A percentile compares a stretch with the other conserved stretches of the same genome.
Evolutionary conservation across 176 grass and related monocot genomes (phyloP).

Genomic region (Carex myosuroides): DNA sequence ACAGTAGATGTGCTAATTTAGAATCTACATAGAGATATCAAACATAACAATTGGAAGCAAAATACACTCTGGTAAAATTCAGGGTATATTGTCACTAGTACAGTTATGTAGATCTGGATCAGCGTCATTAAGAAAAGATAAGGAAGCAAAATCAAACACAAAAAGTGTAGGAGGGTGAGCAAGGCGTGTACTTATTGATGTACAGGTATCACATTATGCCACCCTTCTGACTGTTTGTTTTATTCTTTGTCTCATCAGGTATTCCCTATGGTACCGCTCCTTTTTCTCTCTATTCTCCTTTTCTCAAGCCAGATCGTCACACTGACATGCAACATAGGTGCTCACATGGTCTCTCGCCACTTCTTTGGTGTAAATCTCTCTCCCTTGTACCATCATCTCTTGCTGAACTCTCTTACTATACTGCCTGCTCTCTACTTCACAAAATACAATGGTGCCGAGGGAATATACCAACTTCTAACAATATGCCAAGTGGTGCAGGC

Average conservation of each 20-base stretch:
- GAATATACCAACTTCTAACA: constrained; percentile 83
- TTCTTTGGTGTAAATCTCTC: constrained; percentile 78
- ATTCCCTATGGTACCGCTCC: constrained; percentile 65
- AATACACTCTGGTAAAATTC: background rate
- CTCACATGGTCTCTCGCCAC: constrained; percentile 59
- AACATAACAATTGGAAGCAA: background rate
- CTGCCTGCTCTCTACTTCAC: constrained; percentile 59
- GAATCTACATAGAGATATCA: background rate
- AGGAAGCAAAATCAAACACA: background rate
- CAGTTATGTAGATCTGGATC: background rate
- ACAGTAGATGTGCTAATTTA: background rate
- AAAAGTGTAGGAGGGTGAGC: background rate
- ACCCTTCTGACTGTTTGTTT: constrained; percentile 21
- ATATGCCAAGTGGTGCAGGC: constrained; percentile 88
- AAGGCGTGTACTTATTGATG: background rate
- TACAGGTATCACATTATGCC: background rate
- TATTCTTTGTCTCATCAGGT: constrained; percentile 46
- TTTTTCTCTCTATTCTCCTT: constrained; percentile 83
- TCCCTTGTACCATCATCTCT: constrained; percentile 37
- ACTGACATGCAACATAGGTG: constrained; percentile 68
- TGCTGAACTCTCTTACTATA: constrained; percentile 66
- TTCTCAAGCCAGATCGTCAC: constrained; percentile 83
- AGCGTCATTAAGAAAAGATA: background rate
- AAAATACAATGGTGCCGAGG: constrained; percentile 65
- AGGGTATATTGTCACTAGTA: background rate